Evolutionary conservation across 768 basidiomycete species (phyloP).

Genomic region (Leucocoprinus sp.): DNA sequence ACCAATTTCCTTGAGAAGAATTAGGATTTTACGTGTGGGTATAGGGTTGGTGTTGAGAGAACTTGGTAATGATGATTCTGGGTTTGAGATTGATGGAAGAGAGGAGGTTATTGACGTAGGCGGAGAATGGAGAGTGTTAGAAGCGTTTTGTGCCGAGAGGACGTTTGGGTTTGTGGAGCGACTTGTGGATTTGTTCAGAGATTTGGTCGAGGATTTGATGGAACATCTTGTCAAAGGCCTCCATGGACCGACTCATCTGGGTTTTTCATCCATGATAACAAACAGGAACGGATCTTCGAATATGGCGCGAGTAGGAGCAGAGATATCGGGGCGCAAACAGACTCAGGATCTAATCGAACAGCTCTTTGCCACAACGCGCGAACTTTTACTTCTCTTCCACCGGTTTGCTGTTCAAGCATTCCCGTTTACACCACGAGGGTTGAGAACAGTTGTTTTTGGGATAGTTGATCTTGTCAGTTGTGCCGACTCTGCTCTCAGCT

Average conservation of each 20-base stretch:
- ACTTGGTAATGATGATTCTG: slow-evolving; percentile 26
- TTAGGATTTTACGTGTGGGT: slow-evolving; percentile 58
- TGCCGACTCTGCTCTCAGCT: slow-evolving; percentile 30
- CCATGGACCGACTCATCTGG: slow-evolving; percentile 14
- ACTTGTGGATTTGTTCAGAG: slow-evolving; percentile 26
- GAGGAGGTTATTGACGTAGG: slow-evolving; percentile 38
- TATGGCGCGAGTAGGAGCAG: too few species aligned
- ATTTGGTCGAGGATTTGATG: slow-evolving; percentile 45
- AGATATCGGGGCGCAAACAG: too few species aligned
- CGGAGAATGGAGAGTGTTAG: slow-evolving; percentile 48
- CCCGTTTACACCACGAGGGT: slow-evolving; percentile 41
- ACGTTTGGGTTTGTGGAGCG: slow-evolving; percentile 49
- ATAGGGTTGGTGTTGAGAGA: slow-evolving; percentile 48
- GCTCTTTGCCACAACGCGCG: slow-evolving; percentile 46
- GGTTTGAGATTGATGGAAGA: slow-evolving; percentile 22
- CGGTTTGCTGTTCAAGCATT: slow-evolving; percentile 34
- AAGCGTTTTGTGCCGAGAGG: slow-evolving; percentile 54
- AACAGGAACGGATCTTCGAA: too few species aligned
- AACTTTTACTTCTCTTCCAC: slow-evolving; percentile 43
- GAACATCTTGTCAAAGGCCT: slow-evolving; percentile 40
- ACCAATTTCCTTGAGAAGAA: slow-evolving; percentile 42
- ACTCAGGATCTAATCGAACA: slow-evolving; percentile 40
- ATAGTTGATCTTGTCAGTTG: slow-evolving; percentile 51
- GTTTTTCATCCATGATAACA: too few species aligned
- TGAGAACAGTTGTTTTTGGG: slow-evolving; percentile 35